Base-by-base conservation (phyloP, 2,329 filamentous ascomycete genomes). In the Neofusicoccum laricinum region DNA sequence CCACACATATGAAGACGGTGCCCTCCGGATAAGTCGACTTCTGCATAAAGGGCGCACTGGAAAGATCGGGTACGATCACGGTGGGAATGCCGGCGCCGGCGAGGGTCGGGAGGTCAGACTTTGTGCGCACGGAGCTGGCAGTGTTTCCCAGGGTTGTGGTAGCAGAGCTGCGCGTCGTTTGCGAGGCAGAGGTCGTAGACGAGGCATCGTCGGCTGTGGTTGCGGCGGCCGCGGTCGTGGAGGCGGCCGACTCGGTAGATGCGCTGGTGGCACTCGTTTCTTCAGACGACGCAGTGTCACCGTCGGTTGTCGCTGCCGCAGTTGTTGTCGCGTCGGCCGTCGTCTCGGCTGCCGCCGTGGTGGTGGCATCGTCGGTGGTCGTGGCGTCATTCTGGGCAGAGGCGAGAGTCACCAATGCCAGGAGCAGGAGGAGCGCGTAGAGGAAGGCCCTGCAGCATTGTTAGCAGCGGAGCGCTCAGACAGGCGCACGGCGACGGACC, bases 1-100 rank as follows among this genome's bases (percentile, higher is more conserved):
- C 95, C 1, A 98, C 95, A 21, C 88, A 90, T 71, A 99, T 99
- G 80, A 99, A 99, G 65, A 99, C 90, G 3, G 94, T 97, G 63
- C 95, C 95, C 72, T 98, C 91, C 2, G 95, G 95, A 11, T 93
- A 83, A 61, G 80, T 88, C 0, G 93, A 96, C 71, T 89, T 88
- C 73, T 93, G 89, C 92, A 98, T 97, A 75, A 92, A 99, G 15
- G 94, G 93, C 4, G 95, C 95, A 72, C 90, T 86, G 43, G 86
- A 84, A 2, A 91, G 97, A 30, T 93, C 90, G 7, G 95, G 95
- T 2, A 98, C 89, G 30, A 87, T 85, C 3, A 92, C 83, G 1
- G 90, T 80, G 4, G 93, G 91, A 68, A 86, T 85, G 68, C 82
- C 84, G 57, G 81, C 79, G 68, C 84, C 85, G 7, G 82, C 79